These are phyloP conservation scores for Aotearoamyces nothofagi DNA, from an alignment of 2,329 filamentous ascomycete genomes.

Conservation along the genomic window DNA sequence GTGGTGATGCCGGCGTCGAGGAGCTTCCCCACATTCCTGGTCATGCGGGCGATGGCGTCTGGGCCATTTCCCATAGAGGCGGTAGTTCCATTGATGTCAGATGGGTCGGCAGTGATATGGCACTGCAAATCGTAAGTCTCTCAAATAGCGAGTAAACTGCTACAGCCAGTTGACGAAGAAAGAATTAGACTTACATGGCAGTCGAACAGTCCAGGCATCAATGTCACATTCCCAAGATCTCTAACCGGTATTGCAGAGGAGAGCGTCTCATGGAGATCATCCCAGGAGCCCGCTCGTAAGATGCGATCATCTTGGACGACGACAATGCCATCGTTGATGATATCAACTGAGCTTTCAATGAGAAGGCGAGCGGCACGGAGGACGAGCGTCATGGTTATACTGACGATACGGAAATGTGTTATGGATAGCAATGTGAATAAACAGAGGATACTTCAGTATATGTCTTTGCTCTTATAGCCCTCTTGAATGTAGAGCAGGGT, in stretches of 20 bases:
- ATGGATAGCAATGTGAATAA: no score
- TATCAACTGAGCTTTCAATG: conserved; percentile 3
- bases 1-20: conserved; percentile 8
- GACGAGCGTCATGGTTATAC: no score
- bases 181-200: conserved; percentile 8
- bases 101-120: no score
- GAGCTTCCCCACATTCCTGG: conserved; percentile 5
- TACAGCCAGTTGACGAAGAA: no score
- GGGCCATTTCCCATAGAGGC: conserved; percentile 2
- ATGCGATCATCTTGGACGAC: conserved; percentile 4
- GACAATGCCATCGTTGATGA: conserved; percentile 6
- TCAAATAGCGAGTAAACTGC: no score
- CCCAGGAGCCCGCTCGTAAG: conserved; percentile 3
- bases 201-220: conserved; percentile 8
- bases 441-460: no score
- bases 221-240: conserved; percentile 7
- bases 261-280: conserved; percentile 1
- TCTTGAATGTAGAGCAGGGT: no score
- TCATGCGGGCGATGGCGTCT: conserved; percentile 6
- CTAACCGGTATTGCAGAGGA: not conserved
- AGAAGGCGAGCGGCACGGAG: conserved; percentile 5
- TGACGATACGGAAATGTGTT: no score
- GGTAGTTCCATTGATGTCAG: not conserved
- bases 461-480: no score
- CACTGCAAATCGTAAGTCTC: no score